Evolutionary conservation across 768 basidiomycete species (phyloP), one percentile per base, ranked within the genome.

Genomic region (Holtermanniella nyarrowii): DNA sequence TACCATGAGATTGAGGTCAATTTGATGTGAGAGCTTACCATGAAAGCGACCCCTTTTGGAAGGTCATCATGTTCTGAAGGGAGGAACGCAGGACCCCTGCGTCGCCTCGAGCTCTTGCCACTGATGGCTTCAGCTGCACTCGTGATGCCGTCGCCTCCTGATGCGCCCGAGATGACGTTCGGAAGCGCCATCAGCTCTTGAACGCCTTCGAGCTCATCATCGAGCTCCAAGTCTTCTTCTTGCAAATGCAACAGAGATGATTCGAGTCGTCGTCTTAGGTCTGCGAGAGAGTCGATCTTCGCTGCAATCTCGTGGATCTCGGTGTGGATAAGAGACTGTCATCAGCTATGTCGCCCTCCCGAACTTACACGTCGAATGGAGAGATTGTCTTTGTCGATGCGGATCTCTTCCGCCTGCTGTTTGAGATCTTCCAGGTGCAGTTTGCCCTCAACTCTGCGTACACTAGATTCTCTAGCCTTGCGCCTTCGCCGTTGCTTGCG

Each of bases 1-100:
- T 91, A 68, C 23, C 53, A 14, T n/a, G 27, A 27, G 48, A 26
- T 16, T 31, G 16, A 40, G 39, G 31, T 26, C 26, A n/a, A 16
- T 22, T 26, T 26, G 14, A 18, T 16, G 12, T 14, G 4, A 2
- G 40, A 10, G 62, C 69, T 59, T 72, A 88, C 88, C 91, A 99
- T 97, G 74, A 99, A 99, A 12, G 93, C 95, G 4, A 97, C 81
- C 1, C 88, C 89, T 5, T 83, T 80, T 7, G 95, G 95, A 25
- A 99, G 77, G 48, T 95, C 89, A 60, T 90, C 88, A 60, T 99
- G 95, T 68, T 97, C 95, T 16, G 90, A 95, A 3, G 95, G 95
- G 44, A 99, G 70, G 76, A 99, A 97, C 16, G 87, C 87, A 0
- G 93, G 91, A 1, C 93, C 91, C 78, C 82, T 85, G 48, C 83